A percentile compares a stretch with the other conserved stretches of the same genome.
phyloP scores from a whole-genome alignment of 148 eudicot species.

The Euryodendron excelsum region DNA sequence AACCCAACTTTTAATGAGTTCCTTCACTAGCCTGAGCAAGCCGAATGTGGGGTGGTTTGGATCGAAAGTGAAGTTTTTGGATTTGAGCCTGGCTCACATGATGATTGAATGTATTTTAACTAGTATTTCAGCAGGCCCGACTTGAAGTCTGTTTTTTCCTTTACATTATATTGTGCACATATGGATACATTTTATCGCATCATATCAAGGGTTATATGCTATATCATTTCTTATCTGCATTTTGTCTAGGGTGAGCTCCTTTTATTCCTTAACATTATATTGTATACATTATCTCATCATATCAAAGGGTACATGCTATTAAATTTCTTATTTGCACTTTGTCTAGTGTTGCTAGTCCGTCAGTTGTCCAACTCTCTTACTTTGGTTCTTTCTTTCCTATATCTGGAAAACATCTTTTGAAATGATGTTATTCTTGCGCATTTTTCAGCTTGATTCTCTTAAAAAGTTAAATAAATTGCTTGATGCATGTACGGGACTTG shows the following conservation, averaged over 20 bases:
- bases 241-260: not conserved
- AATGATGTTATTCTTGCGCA: not conserved
- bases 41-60: not conserved
- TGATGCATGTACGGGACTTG: constrained; percentile 47
- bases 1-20: not conserved
- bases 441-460: constrained; percentile 53
- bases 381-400: not conserved
- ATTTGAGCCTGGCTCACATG: too few relatives aligned
- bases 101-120: too few relatives aligned
- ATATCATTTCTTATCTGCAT: not conserved
- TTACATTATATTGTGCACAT: not conserved
- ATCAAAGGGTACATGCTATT: not conserved
- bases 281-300: not conserved
- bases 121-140: too few relatives aligned
- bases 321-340: not conserved
- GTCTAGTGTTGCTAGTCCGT: not conserved
- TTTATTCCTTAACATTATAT: not conserved
- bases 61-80: not conserved
- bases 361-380: not conserved
- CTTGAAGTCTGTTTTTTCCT: too few relatives aligned
- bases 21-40: not conserved
- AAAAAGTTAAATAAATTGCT: constrained; percentile 52
- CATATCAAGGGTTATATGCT: too few relatives aligned
- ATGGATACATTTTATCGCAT: not conserved
- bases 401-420: not conserved